Evolutionary conservation across 1,284 basidiomycete species (phyloP).

Genomic region (Melampsora occidentalis): DNA sequence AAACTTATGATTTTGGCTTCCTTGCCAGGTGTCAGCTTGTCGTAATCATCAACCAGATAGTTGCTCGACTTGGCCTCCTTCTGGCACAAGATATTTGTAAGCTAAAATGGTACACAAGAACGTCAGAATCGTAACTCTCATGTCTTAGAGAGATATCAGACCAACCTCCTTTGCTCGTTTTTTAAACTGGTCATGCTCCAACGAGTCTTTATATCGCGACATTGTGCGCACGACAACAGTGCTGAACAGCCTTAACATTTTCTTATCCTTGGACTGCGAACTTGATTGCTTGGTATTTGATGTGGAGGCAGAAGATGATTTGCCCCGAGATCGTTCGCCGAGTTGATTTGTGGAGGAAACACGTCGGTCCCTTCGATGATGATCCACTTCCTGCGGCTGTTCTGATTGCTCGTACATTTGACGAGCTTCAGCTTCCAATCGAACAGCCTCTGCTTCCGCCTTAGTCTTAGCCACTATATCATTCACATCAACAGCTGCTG

Average conservation of each 20-base stretch:
- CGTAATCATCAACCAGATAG: constrained; percentile 69
- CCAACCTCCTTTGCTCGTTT: constrained; percentile 88
- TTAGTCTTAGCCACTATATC: constrained; percentile 55
- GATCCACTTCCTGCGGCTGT: constrained; percentile 36
- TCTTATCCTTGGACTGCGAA: constrained; percentile 70
- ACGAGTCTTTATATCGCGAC: constrained; percentile 77
- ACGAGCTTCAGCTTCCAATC: constrained; percentile 50
- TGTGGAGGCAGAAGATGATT: constrained; percentile 49
- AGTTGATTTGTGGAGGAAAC: constrained; percentile 47
- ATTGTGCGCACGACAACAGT: constrained; percentile 84
- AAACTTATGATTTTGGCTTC: constrained; percentile 86
- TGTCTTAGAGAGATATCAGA: constrained; percentile 44
- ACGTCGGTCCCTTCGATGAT: constrained; percentile 44
- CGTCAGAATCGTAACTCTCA: background rate
- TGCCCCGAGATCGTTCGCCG: constrained; percentile 48
- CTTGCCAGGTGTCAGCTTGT: constrained; percentile 78
- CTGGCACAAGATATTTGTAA: constrained; percentile 75
- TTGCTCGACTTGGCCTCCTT: constrained; percentile 89
- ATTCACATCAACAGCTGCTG: constrained; percentile 45
- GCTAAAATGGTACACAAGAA: constrained; percentile 55
- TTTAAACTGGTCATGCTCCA: constrained; percentile 87
- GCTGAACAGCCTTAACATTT: constrained; percentile 76
- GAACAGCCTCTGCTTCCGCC: constrained; percentile 56
- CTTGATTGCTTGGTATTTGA: constrained; percentile 48
- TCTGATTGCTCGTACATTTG: constrained; percentile 49